Base-by-base conservation (phyloP, 2,329 filamentous ascomycete genomes). In the Colletotrichum sp. region DNA sequence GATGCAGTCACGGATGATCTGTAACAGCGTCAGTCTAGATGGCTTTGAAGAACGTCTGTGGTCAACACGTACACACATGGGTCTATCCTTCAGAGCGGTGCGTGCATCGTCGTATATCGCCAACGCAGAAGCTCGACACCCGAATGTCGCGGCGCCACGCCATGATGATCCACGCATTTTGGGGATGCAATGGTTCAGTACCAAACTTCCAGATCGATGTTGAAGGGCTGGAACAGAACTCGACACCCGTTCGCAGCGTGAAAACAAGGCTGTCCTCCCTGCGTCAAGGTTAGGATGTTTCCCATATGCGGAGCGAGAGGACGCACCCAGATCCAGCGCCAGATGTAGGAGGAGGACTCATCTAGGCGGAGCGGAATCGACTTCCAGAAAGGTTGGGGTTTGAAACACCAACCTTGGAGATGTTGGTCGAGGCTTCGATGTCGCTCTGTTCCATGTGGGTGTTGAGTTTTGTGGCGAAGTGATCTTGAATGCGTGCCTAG, bases 331-430 rank as follows among this genome's bases (percentile, higher is more conserved):
- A 86, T 70, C 94, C 89, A 72, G 93, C 92, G 66, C 92, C 91
- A 36, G 87, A 87, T 28, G 81, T 83, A 6, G 94, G 93, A 71
- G 96, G 85, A 24, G 92, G 92, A 81, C 93, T 95, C 81, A 98
- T 88, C 82, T 94, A 15, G 95, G 95, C 75, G 98, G 83, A 18
- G 94, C 93, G 10, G 90, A 91, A 78, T 96, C 95, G 26, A 96
- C 90, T 83, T 98, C 95, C 60, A 97, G 86, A 78, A 94, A 91
- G 13, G 93, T 92, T 69, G 98, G 87, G 34, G 34, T 16, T 36
- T 36, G 15, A 36, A 36, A 15, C 34, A 36, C 13, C 34, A 36
- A 36, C 34, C 13, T 36, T 36, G 34, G 34, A 36, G 13, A 36
- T 4, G 34, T 36, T 36, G 6, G 34, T 16, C 34, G 34, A 36